phyloP scores from a whole-genome alignment of 495 filamentous ascomycete genomes.

The Bathelium albidoporum region DNA sequence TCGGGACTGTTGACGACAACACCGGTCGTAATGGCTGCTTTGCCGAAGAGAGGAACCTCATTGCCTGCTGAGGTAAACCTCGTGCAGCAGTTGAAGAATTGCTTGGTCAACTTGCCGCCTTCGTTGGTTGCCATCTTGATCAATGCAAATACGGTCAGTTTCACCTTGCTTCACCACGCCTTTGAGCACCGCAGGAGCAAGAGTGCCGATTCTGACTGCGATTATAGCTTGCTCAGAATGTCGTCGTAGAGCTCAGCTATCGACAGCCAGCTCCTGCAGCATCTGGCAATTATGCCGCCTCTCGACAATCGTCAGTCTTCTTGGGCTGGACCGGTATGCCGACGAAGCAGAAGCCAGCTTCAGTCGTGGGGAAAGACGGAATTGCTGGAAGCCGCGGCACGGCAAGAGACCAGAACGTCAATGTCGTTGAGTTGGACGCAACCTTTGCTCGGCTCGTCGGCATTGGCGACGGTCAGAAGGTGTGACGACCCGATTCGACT shows the following conservation, averaged over 20 bases:
- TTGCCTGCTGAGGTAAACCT: constrained; percentile 68
- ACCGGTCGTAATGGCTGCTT: constrained; percentile 12
- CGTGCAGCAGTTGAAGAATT: constrained; percentile 70
- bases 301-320: constrained; percentile 58
- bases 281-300: constrained; percentile 25
- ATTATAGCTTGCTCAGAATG: constrained; percentile 76
- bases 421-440: constrained; percentile 77
- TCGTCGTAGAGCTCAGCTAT: constrained; percentile 70
- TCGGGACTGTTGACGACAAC: background rate
- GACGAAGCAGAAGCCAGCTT: constrained; percentile 68
- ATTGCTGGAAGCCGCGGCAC: constrained; percentile 45
- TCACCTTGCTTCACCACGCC: background rate
- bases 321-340: constrained; percentile 96
- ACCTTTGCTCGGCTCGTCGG: constrained; percentile 79
- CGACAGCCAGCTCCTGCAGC: constrained; percentile 24
- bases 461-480: constrained; percentile 74
- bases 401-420: constrained; percentile 54
- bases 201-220: constrained; percentile 3
- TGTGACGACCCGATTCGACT: constrained; percentile 27
- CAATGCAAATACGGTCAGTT: constrained; percentile 62
- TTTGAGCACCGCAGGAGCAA: constrained; percentile 1
- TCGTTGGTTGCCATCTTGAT: constrained; percentile 72
- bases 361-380: constrained; percentile 63
- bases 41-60: constrained; percentile 48
- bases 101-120: constrained; percentile 85